phyloP scores from a whole-genome alignment of 345 rosid genomes.

The Eucalyptus erythrocorys region DNA sequence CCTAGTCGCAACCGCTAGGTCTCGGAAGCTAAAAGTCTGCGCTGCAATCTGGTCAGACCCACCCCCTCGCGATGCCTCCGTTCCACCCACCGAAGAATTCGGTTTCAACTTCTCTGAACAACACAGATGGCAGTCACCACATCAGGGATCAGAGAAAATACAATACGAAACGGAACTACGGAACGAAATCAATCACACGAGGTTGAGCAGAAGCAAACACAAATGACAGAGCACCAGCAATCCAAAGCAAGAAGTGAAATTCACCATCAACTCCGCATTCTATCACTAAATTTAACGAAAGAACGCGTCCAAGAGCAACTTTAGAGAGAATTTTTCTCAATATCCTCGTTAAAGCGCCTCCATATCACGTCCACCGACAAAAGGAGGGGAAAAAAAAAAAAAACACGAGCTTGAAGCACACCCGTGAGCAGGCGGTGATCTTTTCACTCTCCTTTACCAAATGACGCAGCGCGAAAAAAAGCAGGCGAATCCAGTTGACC shows the following conservation, averaged over 20 bases:
- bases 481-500: background rate
- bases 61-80: constrained; percentile 26
- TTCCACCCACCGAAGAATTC: constrained; percentile 11
- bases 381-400: background rate
- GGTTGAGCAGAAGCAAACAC: background rate
- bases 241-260: background rate
- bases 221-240: background rate
- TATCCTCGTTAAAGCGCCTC: background rate
- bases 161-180: background rate
- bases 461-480: background rate
- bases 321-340: background rate
- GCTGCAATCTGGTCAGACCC: constrained; percentile 50
- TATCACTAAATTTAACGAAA: background rate
- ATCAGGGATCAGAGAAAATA: background rate
- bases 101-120: constrained; percentile 31
- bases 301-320: background rate
- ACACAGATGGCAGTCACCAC: background rate
- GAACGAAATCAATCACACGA: background rate
- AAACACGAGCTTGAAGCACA: background rate
- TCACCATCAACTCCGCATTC: background rate
- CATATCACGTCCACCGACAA: background rate
- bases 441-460: background rate
- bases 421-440: background rate
- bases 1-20: constrained; percentile 68
- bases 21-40: constrained; percentile 62